Conservation (phyloP, 257 asterid genomes). For the Ocimum tenuiflorum region DNA sequence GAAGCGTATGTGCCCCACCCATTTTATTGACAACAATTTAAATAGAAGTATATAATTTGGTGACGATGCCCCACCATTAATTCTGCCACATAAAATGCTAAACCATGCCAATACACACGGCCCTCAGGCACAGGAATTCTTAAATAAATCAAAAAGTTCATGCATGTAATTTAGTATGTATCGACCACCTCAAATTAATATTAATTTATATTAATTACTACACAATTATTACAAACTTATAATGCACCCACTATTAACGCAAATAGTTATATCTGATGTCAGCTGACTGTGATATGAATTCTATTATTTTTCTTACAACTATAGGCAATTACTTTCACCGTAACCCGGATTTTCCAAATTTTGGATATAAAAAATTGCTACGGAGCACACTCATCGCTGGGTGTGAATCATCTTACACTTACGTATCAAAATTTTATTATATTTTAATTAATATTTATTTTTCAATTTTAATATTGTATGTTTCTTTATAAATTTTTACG, state of each 20-base stretch:
- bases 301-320: too few species aligned
- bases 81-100: constrained; percentile 14
- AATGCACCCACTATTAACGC: neutral
- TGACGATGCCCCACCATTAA: constrained; percentile 37
- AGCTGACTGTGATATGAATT: neutral
- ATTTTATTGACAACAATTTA: constrained; percentile 2
- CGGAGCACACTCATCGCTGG: too few species aligned
- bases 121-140: constrained; percentile 11
- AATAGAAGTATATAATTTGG: constrained; percentile 23
- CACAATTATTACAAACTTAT: neutral
- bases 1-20: constrained; percentile 32
- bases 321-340: too few species aligned
- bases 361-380: too few species aligned
- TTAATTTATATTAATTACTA: neutral
- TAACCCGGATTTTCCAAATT: too few species aligned
- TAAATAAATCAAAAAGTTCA: constrained; percentile 16
- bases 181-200: neutral
- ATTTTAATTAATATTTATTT: too few species aligned
- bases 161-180: constrained; percentile 17
- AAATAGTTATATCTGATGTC: neutral
- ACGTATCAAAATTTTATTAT: too few species aligned
- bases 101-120: constrained; percentile 18
- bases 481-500: too few species aligned
- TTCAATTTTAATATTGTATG: too few species aligned
- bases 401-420: too few species aligned